phyloP scores from a whole-genome alignment of 768 basidiomycete species.

The Leucocoprinus sp. region DNA sequence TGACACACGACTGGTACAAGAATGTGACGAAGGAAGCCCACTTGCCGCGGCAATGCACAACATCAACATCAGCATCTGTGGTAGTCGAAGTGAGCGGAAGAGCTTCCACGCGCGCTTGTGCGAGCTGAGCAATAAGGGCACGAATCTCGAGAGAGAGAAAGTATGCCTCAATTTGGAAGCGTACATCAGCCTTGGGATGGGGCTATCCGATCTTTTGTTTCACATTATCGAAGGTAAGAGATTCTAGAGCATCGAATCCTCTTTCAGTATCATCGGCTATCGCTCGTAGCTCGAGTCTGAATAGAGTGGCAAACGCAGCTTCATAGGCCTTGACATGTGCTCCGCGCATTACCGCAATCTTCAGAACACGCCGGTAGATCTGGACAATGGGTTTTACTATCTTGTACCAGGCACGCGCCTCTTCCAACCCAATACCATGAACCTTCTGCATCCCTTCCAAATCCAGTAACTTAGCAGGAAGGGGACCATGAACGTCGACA shows the following conservation, averaged over 20 bases:
- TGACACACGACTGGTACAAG: constrained; percentile 35
- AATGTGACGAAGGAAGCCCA: constrained; percentile 45
- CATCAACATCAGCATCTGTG: constrained; percentile 10
- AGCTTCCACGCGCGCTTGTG: constrained; percentile 28
- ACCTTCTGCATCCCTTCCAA: constrained; percentile 20
- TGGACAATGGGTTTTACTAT: constrained; percentile 31
- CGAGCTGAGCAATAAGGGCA: constrained; percentile 39
- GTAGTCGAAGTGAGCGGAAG: constrained; percentile 12
- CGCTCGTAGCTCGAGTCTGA: constrained; percentile 35
- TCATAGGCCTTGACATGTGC: constrained; percentile 57
- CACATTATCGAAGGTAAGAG: constrained; percentile 44
- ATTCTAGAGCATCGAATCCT: constrained; percentile 33
- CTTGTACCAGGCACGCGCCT: constrained; percentile 25
- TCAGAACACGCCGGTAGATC: constrained; percentile 7
- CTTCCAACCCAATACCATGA: constrained; percentile 29
- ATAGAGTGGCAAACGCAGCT: constrained; percentile 45
- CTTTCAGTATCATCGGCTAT: constrained; percentile 22
- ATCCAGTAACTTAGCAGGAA: constrained; percentile 13
- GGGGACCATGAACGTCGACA: constrained; percentile 7
- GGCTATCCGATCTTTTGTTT: constrained; percentile 46
- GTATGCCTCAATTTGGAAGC: constrained; percentile 55
- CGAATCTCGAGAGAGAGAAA: constrained; percentile 48
- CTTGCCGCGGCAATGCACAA: constrained; percentile 22
- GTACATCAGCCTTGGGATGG: constrained; percentile 48
- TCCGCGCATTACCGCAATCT: constrained; percentile 38